A percentile compares a stretch with the other conserved stretches of the same genome.
These are phyloP conservation scores for Tieghemiomyces parasiticus DNA, from an alignment of 192 early-diverging fungal species.

Conservation along the genomic window DNA sequence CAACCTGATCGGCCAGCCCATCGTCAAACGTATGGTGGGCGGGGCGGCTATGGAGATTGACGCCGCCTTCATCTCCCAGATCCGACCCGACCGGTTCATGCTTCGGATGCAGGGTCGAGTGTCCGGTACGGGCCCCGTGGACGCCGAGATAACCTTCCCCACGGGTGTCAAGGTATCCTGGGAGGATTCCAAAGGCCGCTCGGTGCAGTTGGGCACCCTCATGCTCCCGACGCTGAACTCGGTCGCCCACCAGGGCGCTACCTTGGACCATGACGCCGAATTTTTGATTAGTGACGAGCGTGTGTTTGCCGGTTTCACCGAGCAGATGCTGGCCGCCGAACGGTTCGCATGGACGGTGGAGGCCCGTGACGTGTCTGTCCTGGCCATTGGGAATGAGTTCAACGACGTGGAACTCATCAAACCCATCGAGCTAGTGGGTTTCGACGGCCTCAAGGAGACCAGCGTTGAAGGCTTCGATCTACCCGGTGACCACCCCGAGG, in stretches of 20 bases:
- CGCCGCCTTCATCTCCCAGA: slow-evolving; percentile 20
- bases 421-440: not conserved
- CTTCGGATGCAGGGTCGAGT: slow-evolving; percentile 22
- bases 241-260: slow-evolving; percentile 21
- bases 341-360: slow-evolving; percentile 25
- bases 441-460: not conserved
- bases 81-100: slow-evolving; percentile 19
- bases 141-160: slow-evolving; percentile 21
- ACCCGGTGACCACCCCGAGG: slow-evolving; percentile 16
- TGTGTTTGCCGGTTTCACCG: slow-evolving; percentile 25
- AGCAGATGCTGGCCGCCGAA: slow-evolving; percentile 29
- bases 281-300: slow-evolving; percentile 33
- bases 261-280: slow-evolving; percentile 33
- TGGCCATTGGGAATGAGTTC: not conserved
- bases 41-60: slow-evolving; percentile 14
- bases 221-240: slow-evolving; percentile 11
- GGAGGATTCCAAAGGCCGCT: slow-evolving; percentile 19
- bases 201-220: slow-evolving; percentile 17
- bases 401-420: not conserved
- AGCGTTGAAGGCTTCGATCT: not conserved
- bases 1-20: slow-evolving; percentile 34
- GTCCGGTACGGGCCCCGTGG: slow-evolving; percentile 21
- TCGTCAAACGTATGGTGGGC: slow-evolving; percentile 37
- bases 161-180: slow-evolving; percentile 18
- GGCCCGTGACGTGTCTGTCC: not conserved